A percentile compares a stretch with the other conserved stretches of the same genome.
These are phyloP conservation scores for Botrytis cinerea DNA, from an alignment of 2,329 filamentous ascomycete species.

Conservation along the genomic window DNA sequence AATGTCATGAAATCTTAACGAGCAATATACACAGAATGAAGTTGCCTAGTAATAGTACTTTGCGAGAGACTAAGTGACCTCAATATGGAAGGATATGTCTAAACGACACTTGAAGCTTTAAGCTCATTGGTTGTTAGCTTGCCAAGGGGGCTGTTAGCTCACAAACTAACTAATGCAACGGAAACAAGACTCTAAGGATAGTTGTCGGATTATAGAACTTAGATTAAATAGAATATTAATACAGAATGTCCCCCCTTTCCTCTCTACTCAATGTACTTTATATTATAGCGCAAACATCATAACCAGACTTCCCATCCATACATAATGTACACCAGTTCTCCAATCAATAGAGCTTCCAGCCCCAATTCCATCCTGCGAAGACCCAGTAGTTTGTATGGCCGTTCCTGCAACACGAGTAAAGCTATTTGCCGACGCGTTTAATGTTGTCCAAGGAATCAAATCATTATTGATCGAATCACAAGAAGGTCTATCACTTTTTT, in stretches of 20 bases:
- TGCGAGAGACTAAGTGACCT: neutral
- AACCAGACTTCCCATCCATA: slow-evolving; percentile 42
- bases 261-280: neutral
- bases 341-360: slow-evolving; percentile 40
- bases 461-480: slow-evolving; percentile 57
- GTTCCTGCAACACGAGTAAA: slow-evolving; percentile 39
- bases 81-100: neutral
- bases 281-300: slow-evolving; percentile 41
- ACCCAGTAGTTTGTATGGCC: slow-evolving; percentile 40
- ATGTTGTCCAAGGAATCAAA: slow-evolving; percentile 49
- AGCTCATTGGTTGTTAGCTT: neutral
- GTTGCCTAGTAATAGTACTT: neutral
- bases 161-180: neutral
- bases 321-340: slow-evolving; percentile 41
- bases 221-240: neutral
- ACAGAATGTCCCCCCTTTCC: neutral
- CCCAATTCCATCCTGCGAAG: slow-evolving; percentile 42
- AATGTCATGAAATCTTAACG: neutral
- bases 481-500: slow-evolving; percentile 45
- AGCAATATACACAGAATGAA: neutral
- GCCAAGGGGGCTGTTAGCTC: neutral
- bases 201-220: neutral
- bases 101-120: neutral
- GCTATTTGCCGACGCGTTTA: slow-evolving; percentile 44
- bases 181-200: neutral